Conservation (phyloP, 129 eudicot species). For the Logfia minima region DNA sequence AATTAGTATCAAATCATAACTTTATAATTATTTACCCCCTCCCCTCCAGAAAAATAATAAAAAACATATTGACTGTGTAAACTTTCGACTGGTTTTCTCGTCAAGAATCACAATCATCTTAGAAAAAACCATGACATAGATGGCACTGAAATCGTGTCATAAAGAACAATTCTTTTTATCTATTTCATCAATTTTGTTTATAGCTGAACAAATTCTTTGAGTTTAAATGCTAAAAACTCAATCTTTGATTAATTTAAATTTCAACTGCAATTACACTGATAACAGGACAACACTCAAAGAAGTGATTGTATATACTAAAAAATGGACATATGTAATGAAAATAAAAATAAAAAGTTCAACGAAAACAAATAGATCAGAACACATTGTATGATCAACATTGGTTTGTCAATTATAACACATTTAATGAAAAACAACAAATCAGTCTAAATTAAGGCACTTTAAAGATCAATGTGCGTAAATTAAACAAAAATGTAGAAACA, state of each 20-base stretch:
- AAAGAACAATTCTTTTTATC: not conserved
- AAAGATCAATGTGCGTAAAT: slow-evolving; percentile 29
- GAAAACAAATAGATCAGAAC: slow-evolving; percentile 30
- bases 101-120: not conserved
- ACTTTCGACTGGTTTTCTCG: not conserved
- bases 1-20: not conserved
- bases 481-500: slow-evolving; percentile 26
- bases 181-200: not conserved
- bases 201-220: not conserved
- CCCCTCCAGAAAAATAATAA: not conserved
- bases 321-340: not conserved
- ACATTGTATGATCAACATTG: slow-evolving; percentile 27
- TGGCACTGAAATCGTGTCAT: not conserved
- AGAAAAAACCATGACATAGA: not conserved
- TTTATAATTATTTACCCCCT: not conserved
- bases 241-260: not conserved
- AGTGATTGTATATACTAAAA: not conserved
- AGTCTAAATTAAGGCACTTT: slow-evolving; percentile 18
- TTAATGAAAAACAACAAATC: slow-evolving; percentile 14
- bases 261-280: not conserved
- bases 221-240: not conserved
- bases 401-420: slow-evolving; percentile 12
- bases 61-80: not conserved
- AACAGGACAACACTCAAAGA: not conserved
- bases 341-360: not conserved